These are phyloP conservation scores for Spiraea crenata DNA, from an alignment of 331 rosid genomes.

Conservation along the genomic window DNA sequence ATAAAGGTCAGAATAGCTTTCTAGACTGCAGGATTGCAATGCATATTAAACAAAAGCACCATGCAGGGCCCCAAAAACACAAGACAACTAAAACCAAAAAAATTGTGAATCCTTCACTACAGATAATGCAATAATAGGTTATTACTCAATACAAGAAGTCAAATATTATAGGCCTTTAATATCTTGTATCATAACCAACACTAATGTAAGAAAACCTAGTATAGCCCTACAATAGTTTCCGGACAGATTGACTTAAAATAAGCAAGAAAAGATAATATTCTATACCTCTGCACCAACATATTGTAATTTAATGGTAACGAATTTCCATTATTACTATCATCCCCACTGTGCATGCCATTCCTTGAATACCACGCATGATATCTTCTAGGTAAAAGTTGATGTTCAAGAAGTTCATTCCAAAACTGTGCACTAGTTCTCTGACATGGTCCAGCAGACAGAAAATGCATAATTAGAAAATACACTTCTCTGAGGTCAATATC, in stretches of 20 bases:
- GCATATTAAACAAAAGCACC: not conserved
- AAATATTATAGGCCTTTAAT: not conserved
- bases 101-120: not conserved
- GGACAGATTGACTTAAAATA: not conserved
- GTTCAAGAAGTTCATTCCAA: conserved; percentile 89
- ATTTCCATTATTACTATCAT: conserved; percentile 70
- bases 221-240: too few relatives aligned
- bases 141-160: not conserved
- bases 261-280: conserved; percentile 12
- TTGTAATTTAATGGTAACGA: conserved; percentile 81
- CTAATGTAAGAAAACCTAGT: not conserved
- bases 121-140: not conserved
- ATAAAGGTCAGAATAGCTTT: not conserved
- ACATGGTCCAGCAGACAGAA: conserved; percentile 95
- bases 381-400: conserved; percentile 92
- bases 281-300: conserved; percentile 77
- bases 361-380: conserved; percentile 97
- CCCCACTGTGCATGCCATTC: conserved; percentile 56
- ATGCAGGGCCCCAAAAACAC: not conserved
- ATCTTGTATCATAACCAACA: not conserved
- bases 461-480: conserved; percentile 95
- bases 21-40: not conserved
- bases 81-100: not conserved
- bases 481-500: conserved; percentile 85
- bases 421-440: conserved; percentile 69